phyloP scores from a whole-genome alignment of 345 rosid species.

The Populus euphratica region DNA sequence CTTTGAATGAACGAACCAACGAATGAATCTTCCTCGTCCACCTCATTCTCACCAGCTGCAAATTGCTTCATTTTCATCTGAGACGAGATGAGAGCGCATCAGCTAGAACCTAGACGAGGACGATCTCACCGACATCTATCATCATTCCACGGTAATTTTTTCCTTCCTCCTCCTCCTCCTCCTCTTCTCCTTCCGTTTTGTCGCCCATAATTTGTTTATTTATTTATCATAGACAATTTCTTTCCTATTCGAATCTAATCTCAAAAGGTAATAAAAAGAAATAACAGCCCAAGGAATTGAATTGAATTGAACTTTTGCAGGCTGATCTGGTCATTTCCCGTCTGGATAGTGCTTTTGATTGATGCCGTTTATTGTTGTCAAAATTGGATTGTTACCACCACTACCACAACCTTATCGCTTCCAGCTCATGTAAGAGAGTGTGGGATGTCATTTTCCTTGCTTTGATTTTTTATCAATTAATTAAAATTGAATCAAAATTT shows the following conservation, averaged over 20 bases:
- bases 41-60: neutral
- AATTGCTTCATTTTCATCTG: neutral
- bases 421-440: neutral
- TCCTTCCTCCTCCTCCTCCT: neutral
- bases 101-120: neutral
- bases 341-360: neutral
- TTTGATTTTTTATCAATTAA: neutral
- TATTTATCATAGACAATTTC: too few relatives aligned
- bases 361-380: neutral
- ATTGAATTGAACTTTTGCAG: neutral
- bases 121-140: neutral
- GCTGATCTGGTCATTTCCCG: neutral
- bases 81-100: neutral
- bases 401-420: neutral
- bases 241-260: neutral
- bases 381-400: neutral
- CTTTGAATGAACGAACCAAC: neutral
- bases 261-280: neutral
- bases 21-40: neutral
- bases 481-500: neutral
- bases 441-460: neutral
- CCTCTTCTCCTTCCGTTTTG: neutral
- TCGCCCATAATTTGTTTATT: neutral
- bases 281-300: neutral
- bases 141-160: neutral